Evolutionary conservation across 75 land plant genomes (phyloP).

Genomic region (Selaginella tamariscina): DNA sequence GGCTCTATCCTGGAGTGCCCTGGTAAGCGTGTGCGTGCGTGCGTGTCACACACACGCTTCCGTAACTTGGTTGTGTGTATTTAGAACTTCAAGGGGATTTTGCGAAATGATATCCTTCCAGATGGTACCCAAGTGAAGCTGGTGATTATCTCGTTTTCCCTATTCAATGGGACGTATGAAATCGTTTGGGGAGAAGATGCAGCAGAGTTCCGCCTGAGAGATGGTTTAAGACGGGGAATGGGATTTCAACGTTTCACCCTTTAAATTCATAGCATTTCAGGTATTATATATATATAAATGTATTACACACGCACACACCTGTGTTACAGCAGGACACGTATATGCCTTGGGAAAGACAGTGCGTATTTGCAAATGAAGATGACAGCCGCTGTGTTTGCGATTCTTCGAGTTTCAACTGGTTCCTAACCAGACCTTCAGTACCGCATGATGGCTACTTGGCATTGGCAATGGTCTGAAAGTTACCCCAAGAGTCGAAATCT

Average conservation of each 20-base stretch:
- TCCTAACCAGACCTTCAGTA: no score
- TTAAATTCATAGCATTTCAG: slow-evolving; percentile 58
- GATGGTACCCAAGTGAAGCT: slow-evolving; percentile 45
- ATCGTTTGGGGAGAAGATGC: slow-evolving; percentile 47
- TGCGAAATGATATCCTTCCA: slow-evolving; percentile 49
- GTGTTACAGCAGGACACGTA: no score
- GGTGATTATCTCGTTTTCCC: slow-evolving; percentile 35
- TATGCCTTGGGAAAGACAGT: slow-evolving; percentile 31
- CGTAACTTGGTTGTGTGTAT: no score
- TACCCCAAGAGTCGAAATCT: no score
- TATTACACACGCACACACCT: no score
- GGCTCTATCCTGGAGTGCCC: not conserved
- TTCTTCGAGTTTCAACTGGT: slow-evolving; percentile 21
- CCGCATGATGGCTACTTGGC: no score
- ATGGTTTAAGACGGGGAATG: slow-evolving; percentile 44
- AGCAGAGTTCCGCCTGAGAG: no score
- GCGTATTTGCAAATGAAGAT: slow-evolving; percentile 38
- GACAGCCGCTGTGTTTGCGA: slow-evolving; percentile 18
- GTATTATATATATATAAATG: no score
- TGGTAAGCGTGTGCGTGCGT: no score
- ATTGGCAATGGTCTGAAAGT: no score
- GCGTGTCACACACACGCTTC: no score
- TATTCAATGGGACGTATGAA: slow-evolving; percentile 61
- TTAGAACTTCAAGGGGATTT: slow-evolving; percentile 32
- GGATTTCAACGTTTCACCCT: slow-evolving; percentile 34